Conservation (phyloP, 805 yeast species). For the Wickerhamomyces rabaulensis region DNA sequence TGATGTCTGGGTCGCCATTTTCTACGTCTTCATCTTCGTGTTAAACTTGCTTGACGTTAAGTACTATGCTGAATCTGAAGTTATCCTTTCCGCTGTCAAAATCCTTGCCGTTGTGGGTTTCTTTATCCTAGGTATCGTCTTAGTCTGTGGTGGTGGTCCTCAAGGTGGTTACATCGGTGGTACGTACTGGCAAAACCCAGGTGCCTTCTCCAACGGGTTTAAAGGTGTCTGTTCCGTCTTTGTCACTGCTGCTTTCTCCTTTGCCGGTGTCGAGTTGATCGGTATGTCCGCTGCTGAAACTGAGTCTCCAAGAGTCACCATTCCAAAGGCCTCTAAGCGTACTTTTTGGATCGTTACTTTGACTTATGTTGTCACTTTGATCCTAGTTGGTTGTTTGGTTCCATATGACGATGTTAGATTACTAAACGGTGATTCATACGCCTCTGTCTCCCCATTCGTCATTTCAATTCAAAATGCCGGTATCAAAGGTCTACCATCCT, state of each 20-base stretch:
- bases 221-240: slow-evolving; percentile 70
- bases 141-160: slow-evolving; percentile 53
- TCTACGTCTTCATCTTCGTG: slow-evolving; percentile 39
- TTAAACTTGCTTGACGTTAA: slow-evolving; percentile 47
- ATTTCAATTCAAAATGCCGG: slow-evolving; percentile 65
- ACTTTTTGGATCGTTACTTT: slow-evolving; percentile 74
- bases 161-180: slow-evolving; percentile 43
- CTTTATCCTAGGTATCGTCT: slow-evolving; percentile 40
- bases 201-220: slow-evolving; percentile 47
- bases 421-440: slow-evolving; percentile 47
- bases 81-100: slow-evolving; percentile 40
- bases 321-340: slow-evolving; percentile 74
- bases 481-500: slow-evolving; percentile 56
- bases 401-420: slow-evolving; percentile 51
- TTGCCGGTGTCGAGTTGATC: slow-evolving; percentile 66
- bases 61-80: slow-evolving; percentile 53
- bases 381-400: slow-evolving; percentile 61
- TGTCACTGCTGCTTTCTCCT: slow-evolving; percentile 72
- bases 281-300: slow-evolving; percentile 80
- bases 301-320: slow-evolving; percentile 55
- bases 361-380: slow-evolving; percentile 57
- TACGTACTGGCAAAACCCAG: slow-evolving; percentile 47
- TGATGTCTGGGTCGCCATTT: slow-evolving; percentile 55
- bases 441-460: slow-evolving; percentile 74
- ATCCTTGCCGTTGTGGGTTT: slow-evolving; percentile 44